Evolutionary conservation across 345 rosid genomes (phyloP).

Genomic region (Syzygium grande): DNA sequence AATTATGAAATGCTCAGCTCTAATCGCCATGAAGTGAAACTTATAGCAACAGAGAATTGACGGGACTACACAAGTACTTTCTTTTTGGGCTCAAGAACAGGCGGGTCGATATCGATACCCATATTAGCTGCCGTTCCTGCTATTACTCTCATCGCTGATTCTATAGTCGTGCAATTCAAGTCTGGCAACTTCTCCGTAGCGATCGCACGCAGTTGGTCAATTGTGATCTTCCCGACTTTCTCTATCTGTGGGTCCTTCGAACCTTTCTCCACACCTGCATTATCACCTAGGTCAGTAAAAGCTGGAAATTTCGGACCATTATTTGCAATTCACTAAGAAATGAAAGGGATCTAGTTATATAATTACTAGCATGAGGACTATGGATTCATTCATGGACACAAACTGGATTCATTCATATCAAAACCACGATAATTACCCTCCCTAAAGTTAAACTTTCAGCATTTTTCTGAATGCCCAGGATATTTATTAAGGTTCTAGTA

Average conservation of each 20-base stretch:
- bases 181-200: slow-evolving; percentile 85
- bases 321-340: background rate
- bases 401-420: background rate
- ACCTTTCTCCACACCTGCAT: slow-evolving; percentile 79
- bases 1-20: background rate
- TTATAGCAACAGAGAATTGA: background rate
- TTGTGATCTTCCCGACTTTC: slow-evolving; percentile 71
- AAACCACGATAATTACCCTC: background rate
- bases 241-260: slow-evolving; percentile 61
- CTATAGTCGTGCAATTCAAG: slow-evolving; percentile 63
- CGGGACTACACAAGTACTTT: slow-evolving; percentile 29
- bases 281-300: slow-evolving; percentile 1
- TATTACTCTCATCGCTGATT: slow-evolving; percentile 85
- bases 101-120: slow-evolving; percentile 88
- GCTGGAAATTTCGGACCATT: background rate
- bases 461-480: background rate
- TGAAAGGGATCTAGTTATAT: background rate
- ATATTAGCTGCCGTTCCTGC: slow-evolving; percentile 95
- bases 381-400: background rate
- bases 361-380: background rate
- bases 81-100: slow-evolving; percentile 71
- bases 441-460: background rate
- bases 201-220: slow-evolving; percentile 56
- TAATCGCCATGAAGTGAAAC: background rate
- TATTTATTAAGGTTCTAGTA: background rate